Conservation (phyloP, 306 rosid genomes). For the Trifolium pratense region DNA sequence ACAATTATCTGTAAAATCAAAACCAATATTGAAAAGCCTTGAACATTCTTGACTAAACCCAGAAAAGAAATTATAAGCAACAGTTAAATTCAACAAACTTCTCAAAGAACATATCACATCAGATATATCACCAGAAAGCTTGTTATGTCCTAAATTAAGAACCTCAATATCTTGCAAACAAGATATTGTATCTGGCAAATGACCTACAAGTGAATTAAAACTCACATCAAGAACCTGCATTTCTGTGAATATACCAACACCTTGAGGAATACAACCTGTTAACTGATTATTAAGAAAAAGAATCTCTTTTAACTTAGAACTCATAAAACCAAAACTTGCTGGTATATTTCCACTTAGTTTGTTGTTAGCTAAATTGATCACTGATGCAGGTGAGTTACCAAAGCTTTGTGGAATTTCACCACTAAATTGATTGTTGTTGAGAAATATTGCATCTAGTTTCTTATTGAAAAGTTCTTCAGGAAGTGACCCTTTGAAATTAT, state of each 20-base stretch:
- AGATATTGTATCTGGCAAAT: conserved; percentile 81
- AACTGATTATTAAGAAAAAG: conserved; percentile 74
- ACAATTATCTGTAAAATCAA: conserved; percentile 84
- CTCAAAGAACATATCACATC: conserved; percentile 69
- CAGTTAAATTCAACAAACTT: conserved; percentile 67
- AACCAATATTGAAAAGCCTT: conserved; percentile 63
- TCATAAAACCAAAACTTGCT: conserved; percentile 67
- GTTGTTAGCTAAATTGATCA: conserved; percentile 82
- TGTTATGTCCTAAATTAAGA: conserved; percentile 77
- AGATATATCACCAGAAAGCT: conserved; percentile 82
- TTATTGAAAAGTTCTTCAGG: conserved; percentile 70
- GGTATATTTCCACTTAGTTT: conserved; percentile 73
- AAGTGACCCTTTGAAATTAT: conserved; percentile 68
- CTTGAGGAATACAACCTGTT: conserved; percentile 90
- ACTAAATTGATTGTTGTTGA: conserved; percentile 78
- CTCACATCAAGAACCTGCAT: conserved; percentile 85
- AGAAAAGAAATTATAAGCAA: conserved; percentile 84
- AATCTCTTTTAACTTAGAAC: conserved; percentile 67
- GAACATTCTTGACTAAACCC: conserved; percentile 75
- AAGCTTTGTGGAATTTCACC: conserved; percentile 80
- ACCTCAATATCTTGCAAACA: conserved; percentile 74
- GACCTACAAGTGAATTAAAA: conserved; percentile 79
- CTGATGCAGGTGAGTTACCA: conserved; percentile 93
- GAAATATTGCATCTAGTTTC: conserved; percentile 76
- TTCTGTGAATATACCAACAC: conserved; percentile 76